Base-by-base conservation (phyloP, 2,329 filamentous ascomycete genomes). In the Colletotrichum theobromicola region DNA sequence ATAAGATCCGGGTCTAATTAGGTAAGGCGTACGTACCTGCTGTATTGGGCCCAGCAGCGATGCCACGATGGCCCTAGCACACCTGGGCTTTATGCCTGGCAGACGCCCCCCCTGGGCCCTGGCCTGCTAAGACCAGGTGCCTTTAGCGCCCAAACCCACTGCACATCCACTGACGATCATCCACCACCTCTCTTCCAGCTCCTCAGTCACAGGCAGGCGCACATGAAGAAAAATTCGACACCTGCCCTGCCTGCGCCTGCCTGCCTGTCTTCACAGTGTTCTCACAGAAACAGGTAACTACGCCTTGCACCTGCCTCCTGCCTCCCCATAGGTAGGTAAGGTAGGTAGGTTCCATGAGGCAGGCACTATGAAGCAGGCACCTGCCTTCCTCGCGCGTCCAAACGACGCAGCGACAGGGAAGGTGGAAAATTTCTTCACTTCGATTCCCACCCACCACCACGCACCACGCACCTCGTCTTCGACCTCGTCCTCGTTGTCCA, bases 351-450 rank as follows among this genome's bases (percentile, higher is more conserved):
- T 50, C 42, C 42, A 24, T 50, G 42, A 50, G 42, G 42, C 42
- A 50, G 42, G 42, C 13, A 50, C 42, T 50, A 12, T 21, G n/a
- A 50, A 50, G 42, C n/a, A 50, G 42, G 42, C 24, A 50, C 42
- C n/a, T 50, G 42, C 42, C 42, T 50, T 50, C 42, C 42, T 21
- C 42, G 42, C n/a, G 13, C n/a, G n/a, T n/a, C 24, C 53, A 60
- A 60, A 60, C 57, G 57, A 60, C 16, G 28, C 57, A 24, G 28
- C 28, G 67, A 71, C 72, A 72, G 63, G 72, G 72, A 74, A 72
- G 72, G 72, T 72, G 67, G 62, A 35, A 74, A 74, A 67, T 57
- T 66, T 72, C 72, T 72, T 72, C 72, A 72, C 68, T 42, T 63
- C 50, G 34, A 71, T 74, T 74, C 67, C 68, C 62, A 67, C 72